These are phyloP conservation scores for Dioscorea dumetorum DNA, from an alignment of 106 monocot species.

Conservation along the genomic window DNA sequence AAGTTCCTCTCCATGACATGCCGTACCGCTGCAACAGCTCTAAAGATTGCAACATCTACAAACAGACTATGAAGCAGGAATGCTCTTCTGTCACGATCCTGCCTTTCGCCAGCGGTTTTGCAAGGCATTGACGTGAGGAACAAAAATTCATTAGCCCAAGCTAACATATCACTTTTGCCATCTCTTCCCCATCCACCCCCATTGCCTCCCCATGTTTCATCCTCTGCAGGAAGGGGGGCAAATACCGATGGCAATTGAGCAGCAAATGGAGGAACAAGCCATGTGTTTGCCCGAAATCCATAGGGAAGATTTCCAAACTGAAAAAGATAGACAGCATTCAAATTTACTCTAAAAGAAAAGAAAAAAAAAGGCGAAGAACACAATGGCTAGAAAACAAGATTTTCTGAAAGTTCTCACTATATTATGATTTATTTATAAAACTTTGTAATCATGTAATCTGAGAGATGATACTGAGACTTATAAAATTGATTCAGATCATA, in stretches of 20 bases:
- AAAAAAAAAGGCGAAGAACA: no score
- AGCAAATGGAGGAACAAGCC: slow-evolving; percentile 93
- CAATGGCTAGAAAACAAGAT: no score
- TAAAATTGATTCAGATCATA: no score
- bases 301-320: slow-evolving; percentile 99
- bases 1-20: slow-evolving; percentile 42
- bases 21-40: slow-evolving; percentile 63
- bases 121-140: slow-evolving; percentile 83
- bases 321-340: slow-evolving; percentile 11
- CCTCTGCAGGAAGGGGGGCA: slow-evolving; percentile 79
- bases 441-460: no score
- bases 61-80: slow-evolving; percentile 91
- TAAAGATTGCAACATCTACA: slow-evolving; percentile 88
- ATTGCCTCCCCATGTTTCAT: slow-evolving; percentile 91
- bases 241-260: slow-evolving; percentile 65
- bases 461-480: no score
- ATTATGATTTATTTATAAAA: no score
- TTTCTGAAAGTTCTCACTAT: no score
- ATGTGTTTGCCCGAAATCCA: slow-evolving; percentile 98
- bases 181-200: slow-evolving; percentile 93
- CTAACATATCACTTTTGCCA: slow-evolving; percentile 50
- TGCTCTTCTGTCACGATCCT: slow-evolving; percentile 82
- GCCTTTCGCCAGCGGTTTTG: slow-evolving; percentile 89
- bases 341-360: no score
- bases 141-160: slow-evolving; percentile 82